phyloP scores from a whole-genome alignment of 148 eudicot species.

The Rhododendron mucronatum region DNA sequence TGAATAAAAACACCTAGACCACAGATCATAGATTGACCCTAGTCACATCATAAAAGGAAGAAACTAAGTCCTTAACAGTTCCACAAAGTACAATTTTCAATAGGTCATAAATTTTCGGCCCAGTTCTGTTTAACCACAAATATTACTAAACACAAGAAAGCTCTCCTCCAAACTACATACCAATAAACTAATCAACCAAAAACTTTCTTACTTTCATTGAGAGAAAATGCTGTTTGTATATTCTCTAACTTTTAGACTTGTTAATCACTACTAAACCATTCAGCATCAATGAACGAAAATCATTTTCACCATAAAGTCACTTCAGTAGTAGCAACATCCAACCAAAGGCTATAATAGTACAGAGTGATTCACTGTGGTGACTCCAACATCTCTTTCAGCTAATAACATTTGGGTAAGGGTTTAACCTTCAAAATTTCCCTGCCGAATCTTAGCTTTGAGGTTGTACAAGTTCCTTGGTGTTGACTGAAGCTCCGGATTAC shows the following conservation, averaged over 20 bases:
- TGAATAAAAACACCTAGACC: neutral
- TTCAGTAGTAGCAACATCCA: neutral
- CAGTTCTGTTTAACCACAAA: neutral
- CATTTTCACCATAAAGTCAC: neutral
- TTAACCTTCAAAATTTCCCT: constrained; percentile 39
- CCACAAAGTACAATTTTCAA: neutral
- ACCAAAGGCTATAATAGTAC: neutral
- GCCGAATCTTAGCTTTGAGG: constrained; percentile 40
- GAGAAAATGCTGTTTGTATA: neutral
- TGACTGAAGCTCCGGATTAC: constrained; percentile 41
- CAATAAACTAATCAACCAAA: neutral
- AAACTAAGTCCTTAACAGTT: neutral
- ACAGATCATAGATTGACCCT: neutral
- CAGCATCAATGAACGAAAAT: neutral
- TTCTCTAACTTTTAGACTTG: neutral
- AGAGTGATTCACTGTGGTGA: neutral
- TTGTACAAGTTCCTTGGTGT: constrained; percentile 47
- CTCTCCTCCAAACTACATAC: neutral
- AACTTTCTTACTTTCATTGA: neutral
- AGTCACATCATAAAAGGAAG: neutral
- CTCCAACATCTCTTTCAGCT: neutral
- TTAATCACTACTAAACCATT: neutral
- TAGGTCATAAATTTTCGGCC: neutral
- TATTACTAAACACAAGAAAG: neutral
- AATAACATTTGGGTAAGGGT: neutral